phyloP scores from a whole-genome alignment of 116 monocot species.

The Cymodocea nodosa region DNA sequence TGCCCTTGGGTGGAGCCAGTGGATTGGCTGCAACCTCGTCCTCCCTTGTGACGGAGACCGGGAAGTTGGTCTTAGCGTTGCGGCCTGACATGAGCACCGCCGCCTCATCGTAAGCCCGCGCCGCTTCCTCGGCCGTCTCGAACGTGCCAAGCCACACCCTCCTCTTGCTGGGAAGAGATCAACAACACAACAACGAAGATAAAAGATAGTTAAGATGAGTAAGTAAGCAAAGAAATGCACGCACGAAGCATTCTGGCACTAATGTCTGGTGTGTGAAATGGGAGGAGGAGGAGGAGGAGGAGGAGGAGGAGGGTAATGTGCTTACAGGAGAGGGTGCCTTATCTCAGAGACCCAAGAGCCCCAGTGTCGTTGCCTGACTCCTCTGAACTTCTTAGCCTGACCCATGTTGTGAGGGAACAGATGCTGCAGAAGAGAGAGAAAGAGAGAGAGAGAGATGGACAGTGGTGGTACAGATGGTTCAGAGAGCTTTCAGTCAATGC shows the following conservation, averaged over 20 bases:
- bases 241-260: background rate
- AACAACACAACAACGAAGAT: background rate
- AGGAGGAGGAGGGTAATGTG: too few species aligned
- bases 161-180: slow-evolving; percentile 50
- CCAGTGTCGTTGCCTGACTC: slow-evolving; percentile 98
- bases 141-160: slow-evolving; percentile 99
- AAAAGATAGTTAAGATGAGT: background rate
- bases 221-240: too few species aligned
- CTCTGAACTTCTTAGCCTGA: slow-evolving; percentile 94
- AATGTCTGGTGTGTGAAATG: background rate
- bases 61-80: slow-evolving; percentile 98
- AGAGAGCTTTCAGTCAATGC: slow-evolving; percentile 3
- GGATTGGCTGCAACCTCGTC: slow-evolving; percentile 4
- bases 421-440: slow-evolving; percentile 9
- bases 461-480: background rate
- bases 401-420: slow-evolving; percentile 35
- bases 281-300: too few species aligned
- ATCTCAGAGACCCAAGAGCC: slow-evolving; percentile 99
- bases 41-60: slow-evolving; percentile 21
- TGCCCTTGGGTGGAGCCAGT: background rate
- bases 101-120: slow-evolving; percentile 89
- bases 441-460: slow-evolving; percentile 4
- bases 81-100: slow-evolving; percentile 96
- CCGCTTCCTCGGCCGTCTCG: slow-evolving; percentile 96
- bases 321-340: slow-evolving; percentile 92